These are phyloP conservation scores for Escallonia herrerae DNA, from an alignment of 129 eudicot genomes.

Conservation along the genomic window DNA sequence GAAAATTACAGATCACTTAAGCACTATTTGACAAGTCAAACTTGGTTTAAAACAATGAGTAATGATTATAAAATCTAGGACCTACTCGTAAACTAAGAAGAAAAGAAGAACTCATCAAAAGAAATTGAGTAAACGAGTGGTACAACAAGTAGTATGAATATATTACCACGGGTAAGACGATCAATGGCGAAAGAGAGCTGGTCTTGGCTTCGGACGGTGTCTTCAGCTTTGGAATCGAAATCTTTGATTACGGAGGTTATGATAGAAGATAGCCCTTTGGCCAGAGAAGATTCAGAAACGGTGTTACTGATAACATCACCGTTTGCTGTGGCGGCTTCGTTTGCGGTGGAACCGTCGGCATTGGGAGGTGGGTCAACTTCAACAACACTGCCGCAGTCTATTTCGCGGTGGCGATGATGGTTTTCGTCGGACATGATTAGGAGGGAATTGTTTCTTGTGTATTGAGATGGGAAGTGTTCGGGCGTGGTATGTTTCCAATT, in stretches of 20 bases:
- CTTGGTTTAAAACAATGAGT: too few relatives aligned
- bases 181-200: conserved; percentile 58
- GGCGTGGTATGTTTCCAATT: too few relatives aligned
- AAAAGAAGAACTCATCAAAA: too few relatives aligned
- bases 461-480: not conserved
- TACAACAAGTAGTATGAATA: not conserved
- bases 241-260: conserved; percentile 49
- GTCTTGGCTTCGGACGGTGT: conserved; percentile 54
- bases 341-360: conserved; percentile 7
- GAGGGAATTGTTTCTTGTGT: not conserved
- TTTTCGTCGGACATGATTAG: conserved; percentile 28
- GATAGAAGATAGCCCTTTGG: conserved; percentile 42
- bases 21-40: too few relatives aligned
- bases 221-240: conserved; percentile 55
- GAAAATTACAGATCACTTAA: too few relatives aligned
- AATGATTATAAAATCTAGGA: too few relatives aligned
- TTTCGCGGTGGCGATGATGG: conserved; percentile 15
- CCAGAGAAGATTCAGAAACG: conserved; percentile 31
- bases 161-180: conserved; percentile 77
- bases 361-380: not conserved
- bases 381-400: conserved; percentile 4
- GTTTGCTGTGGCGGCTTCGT: conserved; percentile 5
- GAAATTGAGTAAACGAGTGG: too few relatives aligned
- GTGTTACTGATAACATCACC: not conserved
- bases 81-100: too few relatives aligned